Conservation (phyloP, 2,329 filamentous ascomycete genomes). For the Cryphonectria carpinicola region DNA sequence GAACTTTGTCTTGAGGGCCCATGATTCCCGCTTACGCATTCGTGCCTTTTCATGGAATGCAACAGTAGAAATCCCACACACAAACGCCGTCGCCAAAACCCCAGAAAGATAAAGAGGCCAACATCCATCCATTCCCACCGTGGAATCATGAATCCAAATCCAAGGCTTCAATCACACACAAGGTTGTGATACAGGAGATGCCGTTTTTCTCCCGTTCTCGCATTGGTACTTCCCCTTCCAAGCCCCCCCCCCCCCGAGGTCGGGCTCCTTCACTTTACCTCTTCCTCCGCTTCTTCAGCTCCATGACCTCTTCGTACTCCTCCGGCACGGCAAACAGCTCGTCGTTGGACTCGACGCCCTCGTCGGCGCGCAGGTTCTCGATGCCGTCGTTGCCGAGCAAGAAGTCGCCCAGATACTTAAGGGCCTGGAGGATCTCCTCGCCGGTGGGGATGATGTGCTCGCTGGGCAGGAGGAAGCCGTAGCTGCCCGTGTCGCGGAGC, state of each 20-base stretch:
- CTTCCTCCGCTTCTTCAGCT: conserved; percentile 27
- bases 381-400: conserved; percentile 72
- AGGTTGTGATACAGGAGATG: not conserved
- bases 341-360: conserved; percentile 32
- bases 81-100: not conserved
- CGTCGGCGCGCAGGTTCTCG: conserved; percentile 45
- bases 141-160: not conserved
- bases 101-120: not conserved
- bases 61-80: not conserved
- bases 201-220: no score
- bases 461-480: conserved; percentile 87
- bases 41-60: not conserved
- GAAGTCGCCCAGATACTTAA: conserved; percentile 84
- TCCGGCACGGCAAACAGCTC: conserved; percentile 21
- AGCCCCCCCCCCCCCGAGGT: no score
- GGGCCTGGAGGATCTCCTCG: conserved; percentile 80
- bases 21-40: not conserved
- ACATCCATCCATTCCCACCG: not conserved
- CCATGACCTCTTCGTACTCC: conserved; percentile 20
- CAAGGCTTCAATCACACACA: not conserved
- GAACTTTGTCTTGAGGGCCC: not conserved
- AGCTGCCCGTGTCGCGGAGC: conserved; percentile 88
- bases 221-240: not conserved
- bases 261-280: conserved; percentile 10
- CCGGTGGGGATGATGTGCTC: conserved; percentile 89